Evolutionary conservation across 148 eudicot species (phyloP).

Genomic region (Rhododendron kiyosumense): DNA sequence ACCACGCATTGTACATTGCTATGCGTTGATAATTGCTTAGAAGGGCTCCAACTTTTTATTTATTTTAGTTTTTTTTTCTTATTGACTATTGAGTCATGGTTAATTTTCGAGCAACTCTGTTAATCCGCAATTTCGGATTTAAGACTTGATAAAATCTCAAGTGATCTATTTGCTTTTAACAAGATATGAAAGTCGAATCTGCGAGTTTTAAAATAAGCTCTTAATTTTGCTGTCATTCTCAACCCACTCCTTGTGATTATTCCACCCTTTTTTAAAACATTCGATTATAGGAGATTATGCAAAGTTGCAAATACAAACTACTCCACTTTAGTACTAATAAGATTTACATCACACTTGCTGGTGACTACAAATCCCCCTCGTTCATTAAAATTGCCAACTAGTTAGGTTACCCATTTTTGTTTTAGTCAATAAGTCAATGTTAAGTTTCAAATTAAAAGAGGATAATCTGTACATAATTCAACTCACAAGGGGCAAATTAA

Average conservation of each 20-base stretch:
- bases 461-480: neutral
- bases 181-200: neutral
- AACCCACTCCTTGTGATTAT: neutral
- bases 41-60: neutral
- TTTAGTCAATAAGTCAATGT: no score
- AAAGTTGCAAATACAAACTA: no score
- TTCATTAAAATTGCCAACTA: no score
- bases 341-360: no score
- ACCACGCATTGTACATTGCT: neutral
- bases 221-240: neutral
- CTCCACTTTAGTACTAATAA: no score
- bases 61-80: no score
- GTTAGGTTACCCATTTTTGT: no score
- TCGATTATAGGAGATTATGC: neutral
- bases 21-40: no score
- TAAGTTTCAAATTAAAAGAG: no score
- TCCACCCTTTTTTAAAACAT: neutral
- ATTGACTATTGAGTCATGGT: neutral
- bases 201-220: neutral
- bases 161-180: neutral
- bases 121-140: no score
- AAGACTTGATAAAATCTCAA: no score
- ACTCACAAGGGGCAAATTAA: neutral
- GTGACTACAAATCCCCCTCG: no score
- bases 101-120: neutral